Percentiles rank a stretch among this genome's conserved stretches.
phyloP scores from a whole-genome alignment of 495 filamentous ascomycete species.

The Daldinia caldariorum region DNA sequence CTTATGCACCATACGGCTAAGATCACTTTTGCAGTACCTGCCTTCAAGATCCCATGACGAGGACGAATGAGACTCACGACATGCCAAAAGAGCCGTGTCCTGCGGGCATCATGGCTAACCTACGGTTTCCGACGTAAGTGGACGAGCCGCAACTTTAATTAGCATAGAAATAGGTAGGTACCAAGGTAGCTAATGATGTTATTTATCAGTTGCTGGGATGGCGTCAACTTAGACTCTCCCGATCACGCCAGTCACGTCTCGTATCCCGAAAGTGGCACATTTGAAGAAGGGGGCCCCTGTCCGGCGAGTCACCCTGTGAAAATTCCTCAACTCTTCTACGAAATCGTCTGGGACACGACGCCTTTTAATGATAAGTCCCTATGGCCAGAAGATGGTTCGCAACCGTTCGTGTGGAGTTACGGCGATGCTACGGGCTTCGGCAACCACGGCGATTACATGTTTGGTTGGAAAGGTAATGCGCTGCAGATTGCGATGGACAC shows the following conservation, averaged over 20 bases:
- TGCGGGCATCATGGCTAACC: constrained; percentile 53
- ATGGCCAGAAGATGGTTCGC: constrained; percentile 55
- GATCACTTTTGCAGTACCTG: constrained; percentile 27
- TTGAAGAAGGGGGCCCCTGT: constrained; percentile 47
- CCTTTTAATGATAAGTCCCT: constrained; percentile 51
- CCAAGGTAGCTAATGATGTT: neutral
- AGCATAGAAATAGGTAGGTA: no score
- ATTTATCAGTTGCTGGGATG: constrained; percentile 42
- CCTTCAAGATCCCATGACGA: constrained; percentile 46
- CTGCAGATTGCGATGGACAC: constrained; percentile 45
- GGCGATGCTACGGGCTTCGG: constrained; percentile 48
- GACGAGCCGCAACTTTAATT: neutral
- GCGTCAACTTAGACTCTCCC: constrained; percentile 41
- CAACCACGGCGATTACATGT: constrained; percentile 45
- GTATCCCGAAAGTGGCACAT: constrained; percentile 45
- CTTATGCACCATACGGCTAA: neutral
- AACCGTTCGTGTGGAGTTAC: constrained; percentile 58
- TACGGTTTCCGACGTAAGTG: constrained; percentile 48
- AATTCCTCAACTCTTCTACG: constrained; percentile 53
- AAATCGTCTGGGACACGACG: constrained; percentile 53
- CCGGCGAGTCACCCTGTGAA: constrained; percentile 48
- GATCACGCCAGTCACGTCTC: constrained; percentile 44
- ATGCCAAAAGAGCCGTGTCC: constrained; percentile 45
- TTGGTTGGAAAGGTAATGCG: constrained; percentile 47
- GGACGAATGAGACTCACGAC: constrained; percentile 45